Evolutionary conservation across 1,139 yeast species (phyloP).

Genomic region (Yamadazyma epiphylla): DNA sequence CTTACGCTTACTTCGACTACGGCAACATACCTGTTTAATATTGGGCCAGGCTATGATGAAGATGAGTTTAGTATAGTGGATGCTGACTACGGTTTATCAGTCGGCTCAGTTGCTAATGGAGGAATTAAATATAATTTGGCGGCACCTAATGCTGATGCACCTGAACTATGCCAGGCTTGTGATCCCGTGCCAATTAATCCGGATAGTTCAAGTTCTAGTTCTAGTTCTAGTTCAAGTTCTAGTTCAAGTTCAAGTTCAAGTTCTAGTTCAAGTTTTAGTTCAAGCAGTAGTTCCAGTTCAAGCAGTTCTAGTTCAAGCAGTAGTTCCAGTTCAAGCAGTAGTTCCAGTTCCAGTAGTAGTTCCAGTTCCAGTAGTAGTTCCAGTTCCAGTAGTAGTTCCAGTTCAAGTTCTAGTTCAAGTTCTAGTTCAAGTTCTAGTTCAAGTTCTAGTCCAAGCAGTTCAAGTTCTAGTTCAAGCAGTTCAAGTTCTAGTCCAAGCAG

Average conservation of each 20-base stretch:
- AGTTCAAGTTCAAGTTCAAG: not conserved
- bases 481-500: not conserved
- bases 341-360: slow-evolving; percentile 1
- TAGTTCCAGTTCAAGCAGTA: slow-evolving; percentile 1
- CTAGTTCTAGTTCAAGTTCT: not conserved
- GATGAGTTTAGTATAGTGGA: slow-evolving; percentile 9
- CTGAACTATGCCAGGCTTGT: slow-evolving; percentile 1
- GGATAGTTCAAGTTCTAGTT: not conserved
- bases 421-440: not conserved
- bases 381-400: slow-evolving; percentile 1
- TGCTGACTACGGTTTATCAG: slow-evolving; percentile 7
- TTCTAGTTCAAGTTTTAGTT: not conserved
- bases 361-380: slow-evolving; percentile 2
- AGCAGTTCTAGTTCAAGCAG: not conserved
- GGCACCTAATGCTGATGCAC: not conserved
- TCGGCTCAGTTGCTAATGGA: not conserved
- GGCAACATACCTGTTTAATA: slow-evolving; percentile 13
- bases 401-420: not conserved
- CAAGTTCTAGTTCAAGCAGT: not conserved
- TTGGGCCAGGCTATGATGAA: slow-evolving; percentile 18
- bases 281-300: not conserved
- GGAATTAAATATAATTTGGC: slow-evolving; percentile 1
- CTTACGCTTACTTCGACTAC: slow-evolving; percentile 11
- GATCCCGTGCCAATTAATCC: slow-evolving; percentile 1
- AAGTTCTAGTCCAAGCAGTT: not conserved